Evolutionary conservation across 257 asterid genomes (phyloP), one percentile per base, ranked within the genome.

Genomic region (Cruciata laevipes): DNA sequence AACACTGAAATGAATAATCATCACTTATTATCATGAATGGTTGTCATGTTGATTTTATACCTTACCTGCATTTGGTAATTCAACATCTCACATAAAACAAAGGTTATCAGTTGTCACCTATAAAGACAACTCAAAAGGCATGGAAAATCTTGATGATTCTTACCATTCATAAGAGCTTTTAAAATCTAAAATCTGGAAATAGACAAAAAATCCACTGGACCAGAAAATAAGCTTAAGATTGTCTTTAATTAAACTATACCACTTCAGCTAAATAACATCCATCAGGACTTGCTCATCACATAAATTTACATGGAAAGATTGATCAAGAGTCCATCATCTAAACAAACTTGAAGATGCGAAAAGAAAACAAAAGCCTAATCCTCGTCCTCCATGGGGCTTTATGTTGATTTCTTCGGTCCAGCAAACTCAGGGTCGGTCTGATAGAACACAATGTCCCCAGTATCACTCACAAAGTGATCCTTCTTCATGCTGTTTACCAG

Each of bases 391-490:
- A 7, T 11, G 9, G 52, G 17, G 63, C 67, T 40, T 71, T 67
- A 68, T 11, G 72, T 57, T 11, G 20, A 73, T 61, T 86, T 62
- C 42, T 68, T 51, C 71, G 75, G 37, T 58, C 84, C 87, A 32
- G 30, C 20, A 56, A 85, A 66, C 21, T 76, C 38, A 61, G 89
- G 84, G 61, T 87, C 94, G 1, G 88, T 76, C 68, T 87, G 87
- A 59, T 87, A 90, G 70, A 82, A 90, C 23, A 90, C 83, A 30
- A 90, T 73, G 27, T 85, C 88, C 23, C 89, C 97, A 5, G 83
- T 67, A 71, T 90, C 95, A 24, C 85, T 90, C 47, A 90, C 97
- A 60, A 69, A 90, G 64, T 87, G 95, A 77, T 90, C 97, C 79
- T 73, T 77, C 61, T 63, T 82, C 86, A 90, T 74, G 87, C 97